Percentiles rank a stretch among this genome's conserved stretches.
Evolutionary conservation across 106 monocot genomes (phyloP).

Genomic region (Vanilla planifolia): DNA sequence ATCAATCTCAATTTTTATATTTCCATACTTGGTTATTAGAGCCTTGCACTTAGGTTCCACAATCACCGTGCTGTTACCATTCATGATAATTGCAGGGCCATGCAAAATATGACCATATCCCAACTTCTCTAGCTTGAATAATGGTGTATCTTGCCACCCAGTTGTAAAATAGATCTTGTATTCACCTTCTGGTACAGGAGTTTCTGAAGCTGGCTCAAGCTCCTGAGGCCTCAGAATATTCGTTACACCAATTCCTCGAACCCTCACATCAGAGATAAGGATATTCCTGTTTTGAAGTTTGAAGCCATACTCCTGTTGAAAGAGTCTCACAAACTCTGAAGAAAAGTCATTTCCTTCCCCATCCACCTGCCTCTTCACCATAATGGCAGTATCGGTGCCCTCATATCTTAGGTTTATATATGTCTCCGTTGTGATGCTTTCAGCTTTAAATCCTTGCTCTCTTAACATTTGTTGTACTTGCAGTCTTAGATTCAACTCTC

Average conservation of each 20-base stretch:
- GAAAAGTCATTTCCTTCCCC: constrained; percentile 50
- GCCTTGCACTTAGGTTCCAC: constrained; percentile 76
- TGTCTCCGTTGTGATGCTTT: constrained; percentile 61
- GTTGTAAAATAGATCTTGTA: constrained; percentile 69
- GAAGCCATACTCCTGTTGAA: constrained; percentile 91
- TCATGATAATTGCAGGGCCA: constrained; percentile 90
- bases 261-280: constrained; percentile 85
- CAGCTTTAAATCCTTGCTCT: constrained; percentile 75
- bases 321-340: constrained; percentile 58
- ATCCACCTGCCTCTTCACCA: constrained; percentile 64
- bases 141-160: constrained; percentile 75
- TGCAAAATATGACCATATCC: constrained; percentile 53
- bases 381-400: constrained; percentile 93
- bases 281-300: constrained; percentile 73
- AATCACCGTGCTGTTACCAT: constrained; percentile 93
- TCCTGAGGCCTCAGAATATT: constrained; percentile 71
- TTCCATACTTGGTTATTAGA: constrained; percentile 79
- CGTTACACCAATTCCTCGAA: constrained; percentile 75
- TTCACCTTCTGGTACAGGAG: constrained; percentile 32
- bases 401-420: constrained; percentile 92
- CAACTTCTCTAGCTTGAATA: constrained; percentile 72
- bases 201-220: constrained; percentile 19
- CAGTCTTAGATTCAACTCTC: constrained; percentile 39
- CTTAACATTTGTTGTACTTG: constrained; percentile 57
- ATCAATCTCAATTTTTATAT: constrained; percentile 64